phyloP scores from a whole-genome alignment of 2,329 filamentous ascomycete species.

The Calycina marina region DNA sequence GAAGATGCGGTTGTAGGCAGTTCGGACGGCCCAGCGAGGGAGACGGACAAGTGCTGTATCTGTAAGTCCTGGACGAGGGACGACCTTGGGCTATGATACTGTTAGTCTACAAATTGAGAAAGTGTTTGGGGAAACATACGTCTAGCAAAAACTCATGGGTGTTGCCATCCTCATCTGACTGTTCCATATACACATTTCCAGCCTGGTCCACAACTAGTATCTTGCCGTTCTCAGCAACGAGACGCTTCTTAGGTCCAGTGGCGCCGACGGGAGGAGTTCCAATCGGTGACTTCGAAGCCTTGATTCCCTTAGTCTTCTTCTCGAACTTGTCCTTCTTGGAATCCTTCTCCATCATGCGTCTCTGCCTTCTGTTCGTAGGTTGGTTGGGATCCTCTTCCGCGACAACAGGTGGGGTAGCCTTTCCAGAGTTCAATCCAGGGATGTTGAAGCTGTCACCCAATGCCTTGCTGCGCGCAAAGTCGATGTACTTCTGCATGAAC shows the following conservation, averaged over 20 bases:
- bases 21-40: slow-evolving; percentile 56
- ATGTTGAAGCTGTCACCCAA: slow-evolving; percentile 76
- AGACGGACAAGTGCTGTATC: slow-evolving; percentile 75
- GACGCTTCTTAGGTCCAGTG: slow-evolving; percentile 68
- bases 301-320: slow-evolving; percentile 35
- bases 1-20: slow-evolving; percentile 37
- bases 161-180: slow-evolving; percentile 75
- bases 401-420: slow-evolving; percentile 28
- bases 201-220: slow-evolving; percentile 80
- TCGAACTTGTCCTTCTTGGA: slow-evolving; percentile 53
- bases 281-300: slow-evolving; percentile 29
- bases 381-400: slow-evolving; percentile 33
- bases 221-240: slow-evolving; percentile 91
- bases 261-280: slow-evolving; percentile 35
- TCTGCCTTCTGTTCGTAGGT: slow-evolving; percentile 69
- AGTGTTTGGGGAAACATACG: slow-evolving; percentile 36
- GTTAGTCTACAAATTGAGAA: too few relatives aligned
- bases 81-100: slow-evolving; percentile 63
- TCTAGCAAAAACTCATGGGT: slow-evolving; percentile 77
- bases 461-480: slow-evolving; percentile 71
- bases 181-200: slow-evolving; percentile 91
- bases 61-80: slow-evolving; percentile 58
- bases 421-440: slow-evolving; percentile 44
- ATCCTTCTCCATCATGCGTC: slow-evolving; percentile 78
- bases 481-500: slow-evolving; percentile 85